phyloP scores from a whole-genome alignment of 2,329 filamentous ascomycete genomes.

The Xylariaceae sp. region DNA sequence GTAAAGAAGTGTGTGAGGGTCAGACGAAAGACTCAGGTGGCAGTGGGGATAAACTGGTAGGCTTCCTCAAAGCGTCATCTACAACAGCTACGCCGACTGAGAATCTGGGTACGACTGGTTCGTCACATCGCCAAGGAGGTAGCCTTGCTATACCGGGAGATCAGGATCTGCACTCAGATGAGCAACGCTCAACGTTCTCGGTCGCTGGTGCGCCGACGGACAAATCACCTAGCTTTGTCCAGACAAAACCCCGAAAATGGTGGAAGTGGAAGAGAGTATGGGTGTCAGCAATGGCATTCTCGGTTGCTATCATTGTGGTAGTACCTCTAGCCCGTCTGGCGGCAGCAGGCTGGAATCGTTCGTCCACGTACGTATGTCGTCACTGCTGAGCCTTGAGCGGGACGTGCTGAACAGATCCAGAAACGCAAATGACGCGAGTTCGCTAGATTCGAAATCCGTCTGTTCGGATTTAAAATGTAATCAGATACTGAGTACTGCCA shows the following conservation, averaged over 20 bases:
- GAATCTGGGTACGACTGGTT: no score
- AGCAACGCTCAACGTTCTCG: no score
- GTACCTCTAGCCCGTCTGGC: neutral
- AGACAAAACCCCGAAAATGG: neutral
- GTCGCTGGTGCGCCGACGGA: neutral
- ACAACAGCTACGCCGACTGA: no score
- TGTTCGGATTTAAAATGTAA: neutral
- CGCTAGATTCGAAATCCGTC: neutral
- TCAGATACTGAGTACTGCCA: neutral
- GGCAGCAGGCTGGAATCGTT: neutral
- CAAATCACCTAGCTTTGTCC: neutral
- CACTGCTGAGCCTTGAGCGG: neutral
- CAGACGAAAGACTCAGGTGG: neutral
- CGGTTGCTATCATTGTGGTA: neutral
- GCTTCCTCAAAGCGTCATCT: no score
- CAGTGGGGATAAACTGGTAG: neutral
- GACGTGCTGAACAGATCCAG: no score
- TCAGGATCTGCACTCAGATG: no score
- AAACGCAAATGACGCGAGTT: no score
- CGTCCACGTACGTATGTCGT: neutral
- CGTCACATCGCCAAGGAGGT: no score
- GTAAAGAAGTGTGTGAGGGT: neutral
- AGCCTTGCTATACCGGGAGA: no score
- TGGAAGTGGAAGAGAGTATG: slow-evolving; percentile 1
- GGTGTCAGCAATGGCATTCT: neutral